Percentiles rank a stretch among this genome's conserved stretches.
phyloP scores from a whole-genome alignment of 768 basidiomycete genomes.

The Podaxis sp. region DNA sequence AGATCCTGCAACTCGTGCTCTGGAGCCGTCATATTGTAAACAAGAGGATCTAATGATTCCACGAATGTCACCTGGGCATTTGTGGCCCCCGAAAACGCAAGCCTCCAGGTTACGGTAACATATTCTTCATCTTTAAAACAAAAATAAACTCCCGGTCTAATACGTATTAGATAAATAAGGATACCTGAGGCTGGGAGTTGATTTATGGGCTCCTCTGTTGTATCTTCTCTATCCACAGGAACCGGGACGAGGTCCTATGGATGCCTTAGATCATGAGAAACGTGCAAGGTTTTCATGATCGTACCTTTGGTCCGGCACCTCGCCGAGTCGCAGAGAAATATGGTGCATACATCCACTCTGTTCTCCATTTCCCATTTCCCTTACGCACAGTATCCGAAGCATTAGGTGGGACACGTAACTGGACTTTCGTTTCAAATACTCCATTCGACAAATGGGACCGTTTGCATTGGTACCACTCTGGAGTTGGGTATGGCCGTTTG shows the following conservation, averaged over 20 bases:
- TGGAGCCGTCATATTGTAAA: conserved; percentile 21
- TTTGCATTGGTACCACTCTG: conserved; percentile 24
- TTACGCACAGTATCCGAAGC: conserved; percentile 9
- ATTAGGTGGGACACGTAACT: conserved; percentile 22
- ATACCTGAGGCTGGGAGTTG: neutral
- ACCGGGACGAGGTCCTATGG: conserved; percentile 30
- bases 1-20: conserved; percentile 21
- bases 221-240: conserved; percentile 32
- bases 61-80: conserved; percentile 22
- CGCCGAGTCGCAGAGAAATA: conserved; percentile 24
- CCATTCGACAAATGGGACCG: conserved; percentile 27
- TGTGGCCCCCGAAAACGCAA: conserved; percentile 28
- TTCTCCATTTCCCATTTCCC: conserved; percentile 13
- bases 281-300: neutral
- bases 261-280: neutral
- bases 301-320: conserved; percentile 31
- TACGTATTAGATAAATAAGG: neutral
- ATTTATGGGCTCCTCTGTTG: neutral
- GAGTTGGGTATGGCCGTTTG: neutral
- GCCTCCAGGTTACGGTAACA: conserved; percentile 33
- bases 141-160: neutral
- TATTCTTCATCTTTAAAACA: conserved; percentile 20
- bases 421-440: conserved; percentile 30
- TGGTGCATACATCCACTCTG: conserved; percentile 33
- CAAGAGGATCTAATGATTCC: neutral